Evolutionary conservation across 2,329 filamentous ascomycete species (phyloP).

Genomic region (Alternaria tenuissima): DNA sequence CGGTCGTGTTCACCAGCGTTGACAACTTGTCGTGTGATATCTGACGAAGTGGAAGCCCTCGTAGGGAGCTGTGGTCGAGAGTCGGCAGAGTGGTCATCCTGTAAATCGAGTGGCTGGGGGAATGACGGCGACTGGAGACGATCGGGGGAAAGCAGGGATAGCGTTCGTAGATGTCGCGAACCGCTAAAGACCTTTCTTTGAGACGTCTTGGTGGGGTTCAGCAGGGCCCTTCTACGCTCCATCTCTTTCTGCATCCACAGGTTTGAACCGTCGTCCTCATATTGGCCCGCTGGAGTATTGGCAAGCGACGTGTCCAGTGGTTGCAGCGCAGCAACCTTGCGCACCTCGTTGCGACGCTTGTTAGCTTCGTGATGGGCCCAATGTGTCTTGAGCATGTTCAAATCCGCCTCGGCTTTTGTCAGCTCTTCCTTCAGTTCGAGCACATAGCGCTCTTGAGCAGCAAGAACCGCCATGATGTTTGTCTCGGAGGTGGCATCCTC

Average conservation of each 20-base stretch:
- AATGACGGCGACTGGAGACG: constrained; percentile 49
- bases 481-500: constrained; percentile 36
- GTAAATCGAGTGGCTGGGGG: constrained; percentile 50
- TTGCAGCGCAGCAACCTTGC: constrained; percentile 63
- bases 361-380: constrained; percentile 81
- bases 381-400: constrained; percentile 80
- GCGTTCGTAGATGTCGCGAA: constrained; percentile 67
- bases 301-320: constrained; percentile 57
- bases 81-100: constrained; percentile 30
- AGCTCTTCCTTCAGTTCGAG: constrained; percentile 92
- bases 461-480: constrained; percentile 83
- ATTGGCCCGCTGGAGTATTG: constrained; percentile 35
- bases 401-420: constrained; percentile 78
- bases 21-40: constrained; percentile 39
- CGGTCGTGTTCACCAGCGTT: constrained; percentile 38
- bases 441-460: constrained; percentile 88
- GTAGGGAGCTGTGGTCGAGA: constrained; percentile 22
- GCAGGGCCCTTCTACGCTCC: constrained; percentile 75
- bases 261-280: constrained; percentile 55
- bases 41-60: constrained; percentile 44
- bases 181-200: constrained; percentile 69
- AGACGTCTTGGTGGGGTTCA: constrained; percentile 60
- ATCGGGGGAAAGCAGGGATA: constrained; percentile 82
- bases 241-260: constrained; percentile 66
- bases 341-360: constrained; percentile 75